phyloP scores from a whole-genome alignment of 371 early-diverging fungal genomes.

The Mortierella polycephala region DNA sequence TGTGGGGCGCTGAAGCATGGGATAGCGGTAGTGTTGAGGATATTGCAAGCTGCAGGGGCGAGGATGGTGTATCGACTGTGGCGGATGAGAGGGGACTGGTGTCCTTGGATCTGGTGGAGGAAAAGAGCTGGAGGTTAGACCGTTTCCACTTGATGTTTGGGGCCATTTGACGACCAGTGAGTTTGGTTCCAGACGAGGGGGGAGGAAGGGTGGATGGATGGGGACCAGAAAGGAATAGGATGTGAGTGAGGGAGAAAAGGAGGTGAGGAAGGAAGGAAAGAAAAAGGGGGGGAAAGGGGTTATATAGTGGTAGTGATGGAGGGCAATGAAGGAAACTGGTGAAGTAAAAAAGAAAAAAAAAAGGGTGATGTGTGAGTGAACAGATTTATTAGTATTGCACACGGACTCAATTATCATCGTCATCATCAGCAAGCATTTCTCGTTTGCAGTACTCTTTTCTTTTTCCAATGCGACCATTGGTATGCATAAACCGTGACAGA shows the following conservation, averaged over 20 bases:
- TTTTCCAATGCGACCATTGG: too few species aligned
- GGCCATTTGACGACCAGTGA: conserved; percentile 3
- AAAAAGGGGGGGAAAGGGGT: neutral
- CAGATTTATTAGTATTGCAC: too few species aligned
- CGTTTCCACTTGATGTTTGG: conserved; percentile 31
- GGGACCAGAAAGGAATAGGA: neutral
- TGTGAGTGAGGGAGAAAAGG: neutral
- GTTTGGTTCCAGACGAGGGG: neutral
- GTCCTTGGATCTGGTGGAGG: conserved; percentile 6
- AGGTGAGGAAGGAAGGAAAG: neutral
- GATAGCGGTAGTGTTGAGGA: neutral
- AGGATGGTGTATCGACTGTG: neutral
- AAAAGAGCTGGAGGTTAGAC: conserved; percentile 23
- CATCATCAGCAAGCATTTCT: too few species aligned
- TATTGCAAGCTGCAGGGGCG: neutral
- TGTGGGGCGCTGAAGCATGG: neutral
- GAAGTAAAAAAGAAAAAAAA: neutral
- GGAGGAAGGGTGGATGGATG: neutral
- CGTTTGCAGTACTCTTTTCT: too few species aligned
- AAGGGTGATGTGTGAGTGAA: too few species aligned
- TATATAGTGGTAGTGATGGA: too few species aligned
- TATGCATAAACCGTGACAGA: too few species aligned
- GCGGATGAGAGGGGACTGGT: neutral
- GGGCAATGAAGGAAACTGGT: neutral
- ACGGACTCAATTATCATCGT: too few species aligned